Evolutionary conservation across 352 stramenopile species (phyloP), one percentile per base, ranked within the genome.

Genomic region (Phytopythium litorale): DNA sequence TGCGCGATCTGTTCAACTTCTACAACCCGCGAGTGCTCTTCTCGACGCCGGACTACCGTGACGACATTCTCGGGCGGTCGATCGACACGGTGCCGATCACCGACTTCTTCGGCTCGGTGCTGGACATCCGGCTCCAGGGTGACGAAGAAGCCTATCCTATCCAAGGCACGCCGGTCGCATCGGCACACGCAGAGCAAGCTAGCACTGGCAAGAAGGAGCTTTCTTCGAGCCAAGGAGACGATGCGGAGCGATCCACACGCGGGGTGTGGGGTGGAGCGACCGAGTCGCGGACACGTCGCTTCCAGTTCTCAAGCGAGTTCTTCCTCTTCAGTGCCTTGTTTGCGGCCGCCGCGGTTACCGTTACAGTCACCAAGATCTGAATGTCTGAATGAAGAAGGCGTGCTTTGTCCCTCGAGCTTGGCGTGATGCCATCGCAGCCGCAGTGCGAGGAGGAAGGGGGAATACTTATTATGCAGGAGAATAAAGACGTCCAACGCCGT

Each of bases 61-160:
- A 72, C 7, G 84, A 93, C 51, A 84, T 92, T 28, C 73, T 95
- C 13, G 76, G 76, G 1, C 84, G 87, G 21, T 71, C 80, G 11
- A 81, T 96, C 58, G 72, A 91, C 35, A 65, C 81, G 6, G 81
- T 94, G 4, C 80, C 78, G 11, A 90, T 97, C 69, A 96, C 88
- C 5, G 88, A 97, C 58, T 96, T 97, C 65, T 73, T 97, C n/a
- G 87, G 88, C 7, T 96, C 88, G 6, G 87, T 97, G 23, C 63
- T 97, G 21, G 78, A 94, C 50, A 69, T 97, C 18, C 70, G 92
- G 7, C 71, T 93, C 28, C 81, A 84, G 50, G 79, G 70, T 40
- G 77, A 93, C 49, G 72, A 89, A 37, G 85, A 92, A 60, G 78
- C 78, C 7, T 95, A 94, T 67, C 87, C 82, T 4, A 80, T 94